These are phyloP conservation scores for Paramecium tetraurelia DNA, from an alignment of 73 alveolate species.

Conservation along the genomic window DNA sequence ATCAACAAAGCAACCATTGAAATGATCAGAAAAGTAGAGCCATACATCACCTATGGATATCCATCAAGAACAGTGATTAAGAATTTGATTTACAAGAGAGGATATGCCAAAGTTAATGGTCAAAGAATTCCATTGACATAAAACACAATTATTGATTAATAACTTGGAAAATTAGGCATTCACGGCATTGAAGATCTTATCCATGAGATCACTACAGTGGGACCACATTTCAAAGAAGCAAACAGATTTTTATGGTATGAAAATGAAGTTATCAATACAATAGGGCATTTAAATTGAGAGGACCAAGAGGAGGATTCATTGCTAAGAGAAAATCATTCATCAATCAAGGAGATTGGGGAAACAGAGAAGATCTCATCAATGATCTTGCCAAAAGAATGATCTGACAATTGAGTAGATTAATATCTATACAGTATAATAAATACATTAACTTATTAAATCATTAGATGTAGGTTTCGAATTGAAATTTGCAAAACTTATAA, in stretches of 20 bases:
- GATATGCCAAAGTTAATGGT: conserved; percentile 84
- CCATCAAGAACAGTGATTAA: conserved; percentile 84
- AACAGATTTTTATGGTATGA: conserved; percentile 90
- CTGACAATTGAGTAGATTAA: conserved; percentile 60
- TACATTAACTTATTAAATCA: neutral
- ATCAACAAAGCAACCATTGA: conserved; percentile 91
- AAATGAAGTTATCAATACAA: neutral
- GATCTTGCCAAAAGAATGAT: conserved; percentile 88
- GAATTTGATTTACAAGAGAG: conserved; percentile 95
- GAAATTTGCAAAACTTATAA: neutral
- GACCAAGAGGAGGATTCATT: conserved; percentile 84
- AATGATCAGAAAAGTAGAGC: conserved; percentile 89
- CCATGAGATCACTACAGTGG: conserved; percentile 91
- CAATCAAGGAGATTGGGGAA: conserved; percentile 94
- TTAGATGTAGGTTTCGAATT: no score
- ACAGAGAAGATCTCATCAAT: conserved; percentile 93
- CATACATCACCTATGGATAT: conserved; percentile 90
- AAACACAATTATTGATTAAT: conserved; percentile 79
- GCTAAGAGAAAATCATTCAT: conserved; percentile 85
- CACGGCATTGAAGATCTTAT: conserved; percentile 93
- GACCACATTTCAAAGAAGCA: conserved; percentile 95
- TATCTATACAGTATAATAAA: neutral
- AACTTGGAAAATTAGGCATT: conserved; percentile 90
- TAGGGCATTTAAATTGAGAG: conserved; percentile 74
- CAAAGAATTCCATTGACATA: conserved; percentile 90